Conservation (phyloP, 169 alveolate species). For the Plasmodium knowlesi region DNA sequence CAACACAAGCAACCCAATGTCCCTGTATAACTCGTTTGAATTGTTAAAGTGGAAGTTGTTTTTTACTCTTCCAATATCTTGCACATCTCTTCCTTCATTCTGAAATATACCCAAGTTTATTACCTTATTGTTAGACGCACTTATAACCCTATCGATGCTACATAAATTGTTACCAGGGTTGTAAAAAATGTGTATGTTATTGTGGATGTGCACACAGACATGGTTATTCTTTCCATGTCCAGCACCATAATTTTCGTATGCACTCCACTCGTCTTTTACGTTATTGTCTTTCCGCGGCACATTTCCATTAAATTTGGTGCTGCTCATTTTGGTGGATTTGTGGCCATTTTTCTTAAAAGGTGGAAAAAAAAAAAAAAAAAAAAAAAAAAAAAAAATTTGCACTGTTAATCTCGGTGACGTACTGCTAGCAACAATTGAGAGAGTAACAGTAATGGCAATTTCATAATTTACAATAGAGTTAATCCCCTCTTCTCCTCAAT, state of each 20-base stretch:
- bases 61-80: not conserved
- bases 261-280: conserved; percentile 8
- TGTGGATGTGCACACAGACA: conserved; percentile 18
- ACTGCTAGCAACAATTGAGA: not conserved
- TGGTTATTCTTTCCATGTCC: conserved; percentile 14
- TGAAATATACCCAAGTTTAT: not conserved
- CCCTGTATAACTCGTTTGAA: not conserved
- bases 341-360: conserved; percentile 11
- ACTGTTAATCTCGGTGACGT: not conserved
- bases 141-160: conserved; percentile 3
- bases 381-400: not conserved
- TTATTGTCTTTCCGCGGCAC: conserved; percentile 1
- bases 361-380: not conserved
- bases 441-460: not conserved
- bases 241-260: not conserved
- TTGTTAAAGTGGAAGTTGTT: not conserved
- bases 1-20: not conserved
- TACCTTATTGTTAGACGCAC: conserved; percentile 4
- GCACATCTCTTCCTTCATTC: not conserved
- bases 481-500: conserved; percentile 7
- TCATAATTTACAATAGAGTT: not conserved
- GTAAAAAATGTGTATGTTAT: conserved; percentile 27
- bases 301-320: conserved; percentile 13
- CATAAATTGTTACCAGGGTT: not conserved
- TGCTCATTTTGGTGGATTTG: conserved; percentile 38